A percentile compares a stretch with the other conserved stretches of the same genome.
phyloP scores from a whole-genome alignment of 805 yeast genomes.

The Nakazawaea ernobii region DNA sequence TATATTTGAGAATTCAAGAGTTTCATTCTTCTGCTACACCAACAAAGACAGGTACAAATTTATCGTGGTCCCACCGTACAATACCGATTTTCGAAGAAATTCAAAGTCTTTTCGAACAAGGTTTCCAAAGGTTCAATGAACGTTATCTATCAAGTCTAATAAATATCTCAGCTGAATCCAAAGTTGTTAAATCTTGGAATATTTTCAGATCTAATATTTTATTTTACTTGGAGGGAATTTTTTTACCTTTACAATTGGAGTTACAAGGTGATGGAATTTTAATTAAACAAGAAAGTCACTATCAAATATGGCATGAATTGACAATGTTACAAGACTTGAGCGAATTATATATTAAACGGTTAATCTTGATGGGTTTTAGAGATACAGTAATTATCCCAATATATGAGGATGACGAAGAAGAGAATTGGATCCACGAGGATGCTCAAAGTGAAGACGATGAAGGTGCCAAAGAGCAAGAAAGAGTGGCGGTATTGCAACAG shows the following conservation, averaged over 20 bases:
- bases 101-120: slow-evolving; percentile 36
- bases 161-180: slow-evolving; percentile 17
- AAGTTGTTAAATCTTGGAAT: slow-evolving; percentile 48
- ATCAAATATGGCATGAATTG: slow-evolving; percentile 7
- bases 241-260: slow-evolving; percentile 53
- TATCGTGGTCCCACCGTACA: slow-evolving; percentile 18
- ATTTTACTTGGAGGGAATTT: slow-evolving; percentile 54
- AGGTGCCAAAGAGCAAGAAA: slow-evolving; percentile 6
- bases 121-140: slow-evolving; percentile 27
- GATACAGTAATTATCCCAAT: slow-evolving; percentile 49
- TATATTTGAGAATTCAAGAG: slow-evolving; percentile 19
- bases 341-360: background rate
- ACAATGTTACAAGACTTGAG: background rate
- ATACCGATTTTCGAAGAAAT: slow-evolving; percentile 37
- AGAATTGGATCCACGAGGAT: slow-evolving; percentile 6
- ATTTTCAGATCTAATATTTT: slow-evolving; percentile 48
- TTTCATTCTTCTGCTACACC: slow-evolving; percentile 1
- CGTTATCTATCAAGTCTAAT: slow-evolving; percentile 22
- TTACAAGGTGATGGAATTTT: slow-evolving; percentile 25
- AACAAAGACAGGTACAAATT: background rate
- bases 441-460: slow-evolving; percentile 1
- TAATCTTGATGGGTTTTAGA: slow-evolving; percentile 41
- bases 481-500: slow-evolving; percentile 34
- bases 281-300: slow-evolving; percentile 14
- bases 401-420: slow-evolving; percentile 31